phyloP scores from a whole-genome alignment of 2,329 filamentous ascomycete species.

The Phaeoacremonium minimum region DNA sequence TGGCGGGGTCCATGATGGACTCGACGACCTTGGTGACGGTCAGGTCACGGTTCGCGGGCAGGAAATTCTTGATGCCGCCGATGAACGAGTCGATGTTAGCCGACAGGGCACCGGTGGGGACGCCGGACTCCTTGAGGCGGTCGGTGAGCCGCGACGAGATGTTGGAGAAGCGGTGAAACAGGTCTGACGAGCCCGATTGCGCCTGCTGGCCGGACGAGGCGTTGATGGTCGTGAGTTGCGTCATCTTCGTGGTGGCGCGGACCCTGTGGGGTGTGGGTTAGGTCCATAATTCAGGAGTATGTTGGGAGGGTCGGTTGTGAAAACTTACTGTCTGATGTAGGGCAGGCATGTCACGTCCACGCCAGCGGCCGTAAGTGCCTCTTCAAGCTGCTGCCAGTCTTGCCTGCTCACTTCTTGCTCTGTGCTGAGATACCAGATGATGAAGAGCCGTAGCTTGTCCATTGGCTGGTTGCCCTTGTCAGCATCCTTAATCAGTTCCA shows the following conservation, averaged over 20 bases:
- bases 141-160: slow-evolving; percentile 91
- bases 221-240: slow-evolving; percentile 90
- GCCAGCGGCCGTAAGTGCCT: slow-evolving; percentile 72
- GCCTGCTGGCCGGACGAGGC: slow-evolving; percentile 63
- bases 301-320: not conserved
- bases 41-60: slow-evolving; percentile 92
- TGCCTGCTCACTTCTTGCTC: slow-evolving; percentile 80
- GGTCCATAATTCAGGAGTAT: slow-evolving; percentile 9
- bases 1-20: slow-evolving; percentile 92
- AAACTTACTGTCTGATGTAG: slow-evolving; percentile 76
- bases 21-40: slow-evolving; percentile 98
- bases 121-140: slow-evolving; percentile 83
- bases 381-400: slow-evolving; percentile 83
- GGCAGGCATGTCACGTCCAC: slow-evolving; percentile 73
- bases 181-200: slow-evolving; percentile 59
- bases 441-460: slow-evolving; percentile 90
- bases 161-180: slow-evolving; percentile 90
- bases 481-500: slow-evolving; percentile 78
- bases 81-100: slow-evolving; percentile 92
- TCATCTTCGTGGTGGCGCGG: slow-evolving; percentile 94
- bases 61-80: slow-evolving; percentile 94
- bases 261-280: slow-evolving; percentile 50
- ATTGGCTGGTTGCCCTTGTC: slow-evolving; percentile 78
- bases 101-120: slow-evolving; percentile 61
- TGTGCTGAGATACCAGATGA: slow-evolving; percentile 95